phyloP scores from a whole-genome alignment of 2,329 filamentous ascomycete genomes.

The Remersonia thermophila region DNA sequence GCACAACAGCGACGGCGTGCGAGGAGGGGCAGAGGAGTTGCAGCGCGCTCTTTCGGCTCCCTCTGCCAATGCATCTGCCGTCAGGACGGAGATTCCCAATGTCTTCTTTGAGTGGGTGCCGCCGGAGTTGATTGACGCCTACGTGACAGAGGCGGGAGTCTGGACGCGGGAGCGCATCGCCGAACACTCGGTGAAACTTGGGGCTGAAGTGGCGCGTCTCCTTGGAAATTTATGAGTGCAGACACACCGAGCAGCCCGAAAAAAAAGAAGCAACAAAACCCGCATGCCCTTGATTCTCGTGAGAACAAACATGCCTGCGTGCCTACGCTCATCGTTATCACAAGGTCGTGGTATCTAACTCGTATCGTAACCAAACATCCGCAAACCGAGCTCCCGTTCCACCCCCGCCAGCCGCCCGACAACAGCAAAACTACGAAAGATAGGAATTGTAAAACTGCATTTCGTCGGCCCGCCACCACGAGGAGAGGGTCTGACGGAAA shows the following conservation, averaged over 20 bases:
- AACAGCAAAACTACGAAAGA: slow-evolving; percentile 5
- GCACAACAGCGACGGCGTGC: slow-evolving; percentile 17
- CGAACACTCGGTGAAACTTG: slow-evolving; percentile 26
- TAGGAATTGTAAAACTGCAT: slow-evolving; percentile 8
- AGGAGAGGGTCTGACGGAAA: slow-evolving; percentile 4
- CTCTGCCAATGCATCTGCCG: not conserved
- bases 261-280: not conserved
- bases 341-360: slow-evolving; percentile 7
- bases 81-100: slow-evolving; percentile 30
- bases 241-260: not conserved
- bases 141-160: slow-evolving; percentile 42
- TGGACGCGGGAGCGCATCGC: slow-evolving; percentile 28
- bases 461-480: slow-evolving; percentile 8
- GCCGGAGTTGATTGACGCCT: slow-evolving; percentile 36
- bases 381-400: no score
- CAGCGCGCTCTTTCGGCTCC: not conserved
- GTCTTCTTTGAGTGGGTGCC: slow-evolving; percentile 52
- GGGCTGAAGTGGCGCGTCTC: slow-evolving; percentile 26
- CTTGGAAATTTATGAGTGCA: slow-evolving; percentile 30
- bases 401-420: not conserved
- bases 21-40: slow-evolving; percentile 12
- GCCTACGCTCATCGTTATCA: not conserved
- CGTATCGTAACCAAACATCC: not conserved
- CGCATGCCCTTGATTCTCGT: not conserved
- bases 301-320: not conserved